Evolutionary conservation across 345 rosid genomes (phyloP).

Genomic region (Microthlaspi erraticum): DNA sequence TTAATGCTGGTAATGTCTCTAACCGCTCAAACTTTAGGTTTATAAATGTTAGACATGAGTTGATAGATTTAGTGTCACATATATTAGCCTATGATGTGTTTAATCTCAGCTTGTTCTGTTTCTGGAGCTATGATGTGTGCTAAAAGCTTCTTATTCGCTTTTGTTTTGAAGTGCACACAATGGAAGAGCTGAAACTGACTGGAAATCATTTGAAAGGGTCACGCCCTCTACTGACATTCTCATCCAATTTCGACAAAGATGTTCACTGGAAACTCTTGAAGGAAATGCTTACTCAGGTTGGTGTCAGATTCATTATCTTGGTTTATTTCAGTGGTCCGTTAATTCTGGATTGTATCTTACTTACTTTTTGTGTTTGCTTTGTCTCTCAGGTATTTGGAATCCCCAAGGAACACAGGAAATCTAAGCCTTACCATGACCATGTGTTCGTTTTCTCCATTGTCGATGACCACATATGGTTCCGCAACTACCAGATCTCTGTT

Average conservation of each 20-base stretch:
- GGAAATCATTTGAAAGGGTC: slow-evolving; percentile 94
- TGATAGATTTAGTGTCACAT: background rate
- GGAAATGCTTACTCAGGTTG: slow-evolving; percentile 82
- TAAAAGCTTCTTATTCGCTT: slow-evolving; percentile 13
- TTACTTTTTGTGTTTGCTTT: background rate
- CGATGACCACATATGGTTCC: slow-evolving; percentile 96
- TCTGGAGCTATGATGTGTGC: background rate
- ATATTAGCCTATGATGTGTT: background rate
- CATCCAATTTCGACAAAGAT: slow-evolving; percentile 80
- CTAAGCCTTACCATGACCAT: slow-evolving; percentile 95
- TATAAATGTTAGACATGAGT: background rate
- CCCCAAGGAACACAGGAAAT: slow-evolving; percentile 90
- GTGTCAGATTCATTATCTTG: background rate
- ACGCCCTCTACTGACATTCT: slow-evolving; percentile 82
- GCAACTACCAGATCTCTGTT: slow-evolving; percentile 94
- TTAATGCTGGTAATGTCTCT: slow-evolving; percentile 75
- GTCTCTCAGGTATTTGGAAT: slow-evolving; percentile 75
- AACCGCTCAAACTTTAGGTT: background rate
- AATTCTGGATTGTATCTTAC: too few relatives aligned
- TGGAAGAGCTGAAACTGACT: slow-evolving; percentile 97
- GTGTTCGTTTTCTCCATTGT: slow-evolving; percentile 91
- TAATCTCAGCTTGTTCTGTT: background rate
- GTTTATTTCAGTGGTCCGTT: background rate
- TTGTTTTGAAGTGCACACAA: slow-evolving; percentile 71
- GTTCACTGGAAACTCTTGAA: slow-evolving; percentile 91